Percentiles rank a stretch among this genome's conserved stretches.
phyloP scores from a whole-genome alignment of 345 rosid genomes.

The Erodium maritimum region DNA sequence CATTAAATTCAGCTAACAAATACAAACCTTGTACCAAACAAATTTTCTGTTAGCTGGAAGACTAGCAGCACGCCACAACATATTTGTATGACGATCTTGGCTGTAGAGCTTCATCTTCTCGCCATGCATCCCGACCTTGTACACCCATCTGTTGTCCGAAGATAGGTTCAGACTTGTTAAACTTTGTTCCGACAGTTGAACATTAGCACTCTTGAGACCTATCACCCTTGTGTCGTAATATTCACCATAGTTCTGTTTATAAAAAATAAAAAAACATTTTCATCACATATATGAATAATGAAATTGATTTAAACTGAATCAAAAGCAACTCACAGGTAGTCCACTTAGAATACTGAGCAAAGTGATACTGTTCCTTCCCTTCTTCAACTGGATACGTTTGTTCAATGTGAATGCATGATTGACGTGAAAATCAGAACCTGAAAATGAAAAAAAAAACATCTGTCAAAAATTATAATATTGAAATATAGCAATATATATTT shows the following conservation, averaged over 20 bases:
- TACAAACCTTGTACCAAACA: slow-evolving; percentile 56
- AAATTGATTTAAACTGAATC: too few species aligned
- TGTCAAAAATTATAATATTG: too few species aligned
- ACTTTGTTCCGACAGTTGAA: slow-evolving; percentile 13
- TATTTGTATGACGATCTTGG: neutral
- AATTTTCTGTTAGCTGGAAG: slow-evolving; percentile 26
- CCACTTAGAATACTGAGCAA: slow-evolving; percentile 48
- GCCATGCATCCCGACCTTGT: slow-evolving; percentile 47
- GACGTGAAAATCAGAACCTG: slow-evolving; percentile 11
- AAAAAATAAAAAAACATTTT: neutral
- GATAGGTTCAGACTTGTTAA: slow-evolving; percentile 9
- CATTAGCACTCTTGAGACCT: slow-evolving; percentile 25
- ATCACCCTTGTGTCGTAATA: slow-evolving; percentile 4
- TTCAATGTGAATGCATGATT: slow-evolving; percentile 14
- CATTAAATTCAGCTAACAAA: too few species aligned
- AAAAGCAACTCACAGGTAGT: slow-evolving; percentile 19
- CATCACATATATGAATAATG: neutral
- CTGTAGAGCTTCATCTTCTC: slow-evolving; percentile 13
- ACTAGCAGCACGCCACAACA: slow-evolving; percentile 14
- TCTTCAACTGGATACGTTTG: slow-evolving; percentile 12
- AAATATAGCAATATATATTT: too few species aligned
- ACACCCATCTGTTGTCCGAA: slow-evolving; percentile 33
- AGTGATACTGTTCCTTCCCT: slow-evolving; percentile 20
- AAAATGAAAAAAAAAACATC: too few species aligned
- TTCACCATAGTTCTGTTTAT: slow-evolving; percentile 23